Conservation (phyloP, 2,329 filamentous ascomycete genomes). For the Cercospora sp. region DNA sequence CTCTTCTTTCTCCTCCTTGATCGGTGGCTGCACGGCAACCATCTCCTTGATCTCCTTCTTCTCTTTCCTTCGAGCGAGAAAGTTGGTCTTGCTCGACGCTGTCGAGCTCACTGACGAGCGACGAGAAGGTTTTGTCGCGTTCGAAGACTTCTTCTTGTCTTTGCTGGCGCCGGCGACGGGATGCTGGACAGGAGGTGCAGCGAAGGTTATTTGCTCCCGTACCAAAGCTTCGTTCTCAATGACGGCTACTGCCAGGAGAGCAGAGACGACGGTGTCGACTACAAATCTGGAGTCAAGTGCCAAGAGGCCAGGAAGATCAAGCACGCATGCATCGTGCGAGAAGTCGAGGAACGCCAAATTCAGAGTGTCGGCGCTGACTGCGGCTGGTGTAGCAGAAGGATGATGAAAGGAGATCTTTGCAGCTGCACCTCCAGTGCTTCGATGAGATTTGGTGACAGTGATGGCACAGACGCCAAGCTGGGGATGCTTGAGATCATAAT, state of each 20-base stretch:
- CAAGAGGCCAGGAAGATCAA: slow-evolving; percentile 48
- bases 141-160: slow-evolving; percentile 6
- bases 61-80: slow-evolving; percentile 13
- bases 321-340: slow-evolving; percentile 41
- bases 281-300: slow-evolving; percentile 48
- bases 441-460: slow-evolving; percentile 41
- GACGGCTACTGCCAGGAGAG: slow-evolving; percentile 48
- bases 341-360: slow-evolving; percentile 50
- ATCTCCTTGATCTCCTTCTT: slow-evolving; percentile 19
- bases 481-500: slow-evolving; percentile 50
- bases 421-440: not conserved
- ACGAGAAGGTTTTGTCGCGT: slow-evolving; percentile 4
- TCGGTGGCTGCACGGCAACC: slow-evolving; percentile 11
- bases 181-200: slow-evolving; percentile 32
- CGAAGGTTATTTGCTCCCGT: slow-evolving; percentile 34
- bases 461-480: slow-evolving; percentile 47
- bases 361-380: slow-evolving; percentile 42
- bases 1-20: slow-evolving; percentile 35
- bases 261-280: slow-evolving; percentile 46
- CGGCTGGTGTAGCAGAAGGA: slow-evolving; percentile 43
- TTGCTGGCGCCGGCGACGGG: not conserved
- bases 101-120: slow-evolving; percentile 12
- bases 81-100: slow-evolving; percentile 17
- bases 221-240: slow-evolving; percentile 44
- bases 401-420: slow-evolving; percentile 41